Base-by-base conservation (phyloP, 805 yeast species). In the Barnettozyma californica region DNA sequence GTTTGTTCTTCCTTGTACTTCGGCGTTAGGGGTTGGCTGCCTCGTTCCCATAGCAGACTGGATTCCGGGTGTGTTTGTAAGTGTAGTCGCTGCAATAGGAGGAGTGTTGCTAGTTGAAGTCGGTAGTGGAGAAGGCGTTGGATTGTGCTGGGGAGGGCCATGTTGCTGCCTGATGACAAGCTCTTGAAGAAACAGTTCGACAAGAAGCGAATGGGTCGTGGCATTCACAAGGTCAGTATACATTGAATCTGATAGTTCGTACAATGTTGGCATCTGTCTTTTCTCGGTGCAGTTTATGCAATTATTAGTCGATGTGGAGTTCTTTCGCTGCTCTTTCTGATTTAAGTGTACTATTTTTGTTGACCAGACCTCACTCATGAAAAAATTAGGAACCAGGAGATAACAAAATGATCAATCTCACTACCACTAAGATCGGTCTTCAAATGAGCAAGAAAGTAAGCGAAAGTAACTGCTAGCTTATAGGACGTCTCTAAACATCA, bases 11-110 rank as follows among this genome's bases (percentile, higher is more conserved):
- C 50, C 46, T 16, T 45, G n/a, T 6, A 55, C 29, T 35, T 57
- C 60, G 0, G 54, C 45, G 14, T 49, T 48, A 19, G 62, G 61
- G 10, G 60, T 53, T 10, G 53, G 47, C 35, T 46, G 50, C 26
- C 54, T 44, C 18, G 51, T 41, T 35, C 47, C 45, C 20, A 13
- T 19, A 16, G 38, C 26, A 1, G 29, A 26, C 20, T 26, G 46
- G 21, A 37, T 38, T 3, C 39, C 49, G n/a, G 46, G 45, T 16
- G 38, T 38, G 25, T 42, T 41, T 23, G 14, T 16, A 19, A 25
- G 34, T 11, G 37, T 29, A 14, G 39, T 29, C 2, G 47, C 20
- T 16, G 33, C 25, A 13, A 27, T 7, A 9, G 10, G 34, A n/a
- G 27, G 26, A 20, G 29, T 37, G 16, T 19, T n/a, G 38, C 26